These are phyloP conservation scores for Ceratocystis papillata DNA, from an alignment of 2,329 filamentous ascomycete species.

Conservation along the genomic window DNA sequence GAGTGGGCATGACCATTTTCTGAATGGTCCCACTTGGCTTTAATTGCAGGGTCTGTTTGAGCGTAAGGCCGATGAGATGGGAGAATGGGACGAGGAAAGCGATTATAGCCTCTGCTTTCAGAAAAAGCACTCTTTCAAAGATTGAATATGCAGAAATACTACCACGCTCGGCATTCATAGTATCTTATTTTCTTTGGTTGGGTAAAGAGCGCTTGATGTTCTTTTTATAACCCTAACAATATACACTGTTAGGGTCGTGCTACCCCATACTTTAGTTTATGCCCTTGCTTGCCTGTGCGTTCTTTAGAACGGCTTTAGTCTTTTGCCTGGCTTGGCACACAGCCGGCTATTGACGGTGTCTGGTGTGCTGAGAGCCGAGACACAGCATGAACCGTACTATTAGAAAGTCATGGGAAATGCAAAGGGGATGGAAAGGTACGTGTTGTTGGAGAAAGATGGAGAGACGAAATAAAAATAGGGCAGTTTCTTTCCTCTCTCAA, in stretches of 20 bases:
- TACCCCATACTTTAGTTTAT: constrained; percentile 4
- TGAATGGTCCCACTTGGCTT: background rate
- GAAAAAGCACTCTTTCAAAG: no score
- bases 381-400: background rate
- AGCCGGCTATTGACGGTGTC: constrained; percentile 18
- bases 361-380: constrained; percentile 16
- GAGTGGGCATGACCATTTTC: background rate
- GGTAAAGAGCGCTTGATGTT: no score
- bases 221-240: background rate
- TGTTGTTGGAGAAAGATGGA: constrained; percentile 10
- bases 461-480: background rate
- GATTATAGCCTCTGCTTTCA: no score
- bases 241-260: background rate
- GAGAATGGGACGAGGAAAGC: background rate
- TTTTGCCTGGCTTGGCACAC: background rate
- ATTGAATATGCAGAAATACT: no score
- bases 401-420: background rate
- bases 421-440: background rate
- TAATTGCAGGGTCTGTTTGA: background rate
- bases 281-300: background rate
- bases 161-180: no score
- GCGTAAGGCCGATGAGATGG: background rate
- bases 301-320: background rate
- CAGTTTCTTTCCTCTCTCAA: background rate
- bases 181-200: no score